Conservation (phyloP, 345 rosid genomes). For the Pseudoturritis turrita region DNA sequence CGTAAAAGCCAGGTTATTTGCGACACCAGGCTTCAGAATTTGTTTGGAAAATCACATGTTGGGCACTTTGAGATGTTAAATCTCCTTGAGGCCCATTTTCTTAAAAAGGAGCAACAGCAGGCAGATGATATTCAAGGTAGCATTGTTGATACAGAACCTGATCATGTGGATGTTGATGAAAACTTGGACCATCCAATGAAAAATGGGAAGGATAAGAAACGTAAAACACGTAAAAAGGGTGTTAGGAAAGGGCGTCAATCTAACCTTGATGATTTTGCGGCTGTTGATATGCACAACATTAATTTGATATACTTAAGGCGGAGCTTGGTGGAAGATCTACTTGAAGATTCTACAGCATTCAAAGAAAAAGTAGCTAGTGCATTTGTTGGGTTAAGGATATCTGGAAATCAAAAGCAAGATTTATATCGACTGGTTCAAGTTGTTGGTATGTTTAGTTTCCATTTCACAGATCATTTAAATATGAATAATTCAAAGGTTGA, state of each 20-base stretch:
- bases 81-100: constrained; percentile 92
- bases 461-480: not conserved
- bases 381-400: constrained; percentile 90
- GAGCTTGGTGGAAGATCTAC: constrained; percentile 77
- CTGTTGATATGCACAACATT: constrained; percentile 85
- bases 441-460: constrained; percentile 54
- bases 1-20: constrained; percentile 92
- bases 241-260: constrained; percentile 70
- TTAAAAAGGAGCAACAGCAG: constrained; percentile 69
- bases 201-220: constrained; percentile 68
- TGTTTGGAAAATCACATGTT: constrained; percentile 91
- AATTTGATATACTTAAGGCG: constrained; percentile 83
- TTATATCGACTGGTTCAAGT: constrained; percentile 94
- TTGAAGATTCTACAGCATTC: constrained; percentile 72
- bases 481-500: constrained; percentile 5
- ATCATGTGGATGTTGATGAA: constrained; percentile 69
- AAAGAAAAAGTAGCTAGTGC: constrained; percentile 80
- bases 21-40: constrained; percentile 74
- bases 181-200: constrained; percentile 52
- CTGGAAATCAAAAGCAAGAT: constrained; percentile 97
- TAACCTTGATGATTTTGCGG: constrained; percentile 92
- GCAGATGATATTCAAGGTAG: constrained; percentile 64
- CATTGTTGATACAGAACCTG: constrained; percentile 62
- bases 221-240: constrained; percentile 69
- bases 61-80: constrained; percentile 99